Conservation (phyloP, 371 early-diverging fungal species). For the Rhizomucor miehei region DNA sequence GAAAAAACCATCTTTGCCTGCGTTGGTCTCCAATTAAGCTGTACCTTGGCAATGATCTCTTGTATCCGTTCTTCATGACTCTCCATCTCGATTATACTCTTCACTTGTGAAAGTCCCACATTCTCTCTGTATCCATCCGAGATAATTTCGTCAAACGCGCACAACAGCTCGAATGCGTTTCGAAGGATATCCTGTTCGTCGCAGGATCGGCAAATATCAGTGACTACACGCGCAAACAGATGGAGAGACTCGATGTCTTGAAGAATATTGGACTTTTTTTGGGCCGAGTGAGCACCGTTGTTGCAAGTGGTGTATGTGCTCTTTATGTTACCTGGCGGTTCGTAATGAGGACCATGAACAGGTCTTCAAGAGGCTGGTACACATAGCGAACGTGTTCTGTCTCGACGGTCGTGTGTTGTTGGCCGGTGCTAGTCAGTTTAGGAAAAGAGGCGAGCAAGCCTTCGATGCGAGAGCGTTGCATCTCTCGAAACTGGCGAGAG, state of each 20-base stretch:
- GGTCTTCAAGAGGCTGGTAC: constrained; percentile 94
- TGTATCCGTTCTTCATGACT: constrained; percentile 95
- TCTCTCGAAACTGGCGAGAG: constrained; percentile 95
- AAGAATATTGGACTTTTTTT: constrained; percentile 67
- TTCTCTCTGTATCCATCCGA: constrained; percentile 86
- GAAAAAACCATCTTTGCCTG: too few species aligned
- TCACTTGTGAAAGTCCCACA: constrained; percentile 82
- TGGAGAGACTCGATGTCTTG: constrained; percentile 95
- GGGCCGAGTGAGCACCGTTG: background rate
- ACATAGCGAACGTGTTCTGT: constrained; percentile 96
- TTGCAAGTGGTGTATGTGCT: background rate
- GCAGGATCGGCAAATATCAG: constrained; percentile 89
- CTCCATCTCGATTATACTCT: constrained; percentile 94
- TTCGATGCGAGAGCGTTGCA: constrained; percentile 96
- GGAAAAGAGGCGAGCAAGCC: constrained; percentile 95
- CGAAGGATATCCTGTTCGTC: constrained; percentile 69
- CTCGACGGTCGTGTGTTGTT: constrained; percentile 96
- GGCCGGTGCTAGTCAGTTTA: constrained; percentile 85
- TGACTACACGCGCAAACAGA: constrained; percentile 89
- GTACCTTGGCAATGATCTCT: constrained; percentile 91
- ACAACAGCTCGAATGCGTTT: constrained; percentile 84
- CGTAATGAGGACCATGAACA: constrained; percentile 89
- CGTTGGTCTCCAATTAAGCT: too few species aligned
- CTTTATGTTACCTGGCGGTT: constrained; percentile 54
- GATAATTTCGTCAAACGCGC: constrained; percentile 96